A percentile compares a stretch with the other conserved stretches of the same genome.
Conservation (phyloP, 225 moss, liverwort and hornwort genomes). For the Marchantia paleacea region DNA sequence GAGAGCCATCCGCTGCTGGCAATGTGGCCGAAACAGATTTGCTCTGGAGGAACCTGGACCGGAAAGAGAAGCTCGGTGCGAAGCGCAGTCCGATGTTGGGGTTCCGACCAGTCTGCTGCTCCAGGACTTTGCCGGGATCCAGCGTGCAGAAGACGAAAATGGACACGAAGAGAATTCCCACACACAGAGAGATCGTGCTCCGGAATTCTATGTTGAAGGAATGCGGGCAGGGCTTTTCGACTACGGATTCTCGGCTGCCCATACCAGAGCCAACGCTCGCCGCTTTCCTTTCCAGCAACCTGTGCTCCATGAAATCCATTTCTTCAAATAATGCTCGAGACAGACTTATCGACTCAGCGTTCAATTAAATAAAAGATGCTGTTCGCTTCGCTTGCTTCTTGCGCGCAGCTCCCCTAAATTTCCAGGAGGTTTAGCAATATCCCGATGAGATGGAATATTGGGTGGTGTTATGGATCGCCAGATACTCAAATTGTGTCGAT, state of each 20-base stretch:
- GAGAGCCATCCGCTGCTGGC: background rate
- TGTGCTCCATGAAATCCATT: constrained; percentile 18
- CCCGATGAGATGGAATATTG: background rate
- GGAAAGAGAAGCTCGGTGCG: constrained; percentile 7
- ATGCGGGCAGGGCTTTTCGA: constrained; percentile 17
- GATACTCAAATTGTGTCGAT: background rate
- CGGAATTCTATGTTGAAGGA: constrained; percentile 15
- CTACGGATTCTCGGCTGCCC: constrained; percentile 6
- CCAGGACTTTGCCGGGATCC: constrained; percentile 21
- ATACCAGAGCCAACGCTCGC: constrained; percentile 10
- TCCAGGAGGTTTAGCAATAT: background rate
- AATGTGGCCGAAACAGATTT: background rate
- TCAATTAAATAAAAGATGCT: background rate
- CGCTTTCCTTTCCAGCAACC: constrained; percentile 27
- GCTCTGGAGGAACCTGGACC: constrained; percentile 24
- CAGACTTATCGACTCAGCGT: background rate
- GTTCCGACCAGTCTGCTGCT: constrained; percentile 10
- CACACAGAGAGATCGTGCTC: constrained; percentile 20
- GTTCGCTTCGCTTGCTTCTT: constrained; percentile 5
- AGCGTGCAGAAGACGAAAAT: constrained; percentile 20
- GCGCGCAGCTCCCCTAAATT: background rate
- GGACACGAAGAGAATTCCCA: constrained; percentile 13
- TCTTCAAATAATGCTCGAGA: background rate
- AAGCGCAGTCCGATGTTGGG: background rate
- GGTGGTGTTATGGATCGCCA: background rate